These are phyloP conservation scores for Chlamydomonas reinhardtii DNA, from an alignment of 163 green algal species.

Conservation along the genomic window DNA sequence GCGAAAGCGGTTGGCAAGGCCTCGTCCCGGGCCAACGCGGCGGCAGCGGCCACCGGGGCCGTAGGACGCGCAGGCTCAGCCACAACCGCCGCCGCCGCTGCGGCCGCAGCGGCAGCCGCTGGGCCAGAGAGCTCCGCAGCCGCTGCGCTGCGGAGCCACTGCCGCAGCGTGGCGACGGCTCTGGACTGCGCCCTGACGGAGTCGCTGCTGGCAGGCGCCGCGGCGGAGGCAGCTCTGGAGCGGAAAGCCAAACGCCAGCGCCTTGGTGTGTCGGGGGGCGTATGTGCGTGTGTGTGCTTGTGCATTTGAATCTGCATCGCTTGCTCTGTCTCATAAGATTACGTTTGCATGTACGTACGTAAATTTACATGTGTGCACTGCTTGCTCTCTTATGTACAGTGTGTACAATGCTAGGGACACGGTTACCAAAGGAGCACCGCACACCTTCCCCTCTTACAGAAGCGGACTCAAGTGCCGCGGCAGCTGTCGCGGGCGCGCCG, in stretches of 20 bases:
- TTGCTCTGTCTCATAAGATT: too few species aligned
- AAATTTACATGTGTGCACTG: too few species aligned
- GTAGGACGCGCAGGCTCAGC: not conserved
- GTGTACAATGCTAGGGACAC: too few species aligned
- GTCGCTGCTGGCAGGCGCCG: not conserved
- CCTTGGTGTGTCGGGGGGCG: not conserved
- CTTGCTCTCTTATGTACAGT: too few species aligned
- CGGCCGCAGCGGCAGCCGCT: not conserved
- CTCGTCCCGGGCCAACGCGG: not conserved
- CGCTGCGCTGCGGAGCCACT: constrained; percentile 25
- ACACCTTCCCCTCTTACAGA: too few species aligned
- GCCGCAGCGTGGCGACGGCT: constrained; percentile 10
- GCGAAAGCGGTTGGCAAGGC: not conserved
- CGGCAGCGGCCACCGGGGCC: not conserved
- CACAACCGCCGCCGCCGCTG: not conserved
- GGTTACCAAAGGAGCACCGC: too few species aligned
- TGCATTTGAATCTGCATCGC: too few species aligned
- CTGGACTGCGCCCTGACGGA: constrained; percentile 15
- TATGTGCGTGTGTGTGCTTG: too few species aligned
- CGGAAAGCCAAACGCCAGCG: constrained; percentile 18
- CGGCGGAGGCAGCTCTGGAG: not conserved
- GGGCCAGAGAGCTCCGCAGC: not conserved
- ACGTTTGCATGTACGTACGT: too few species aligned
- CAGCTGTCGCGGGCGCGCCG: too few species aligned
- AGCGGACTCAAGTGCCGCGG: too few species aligned